Evolutionary conservation across 176 grass and related monocot species (phyloP).

Genomic region (Ampelocalamus luodianensis): DNA sequence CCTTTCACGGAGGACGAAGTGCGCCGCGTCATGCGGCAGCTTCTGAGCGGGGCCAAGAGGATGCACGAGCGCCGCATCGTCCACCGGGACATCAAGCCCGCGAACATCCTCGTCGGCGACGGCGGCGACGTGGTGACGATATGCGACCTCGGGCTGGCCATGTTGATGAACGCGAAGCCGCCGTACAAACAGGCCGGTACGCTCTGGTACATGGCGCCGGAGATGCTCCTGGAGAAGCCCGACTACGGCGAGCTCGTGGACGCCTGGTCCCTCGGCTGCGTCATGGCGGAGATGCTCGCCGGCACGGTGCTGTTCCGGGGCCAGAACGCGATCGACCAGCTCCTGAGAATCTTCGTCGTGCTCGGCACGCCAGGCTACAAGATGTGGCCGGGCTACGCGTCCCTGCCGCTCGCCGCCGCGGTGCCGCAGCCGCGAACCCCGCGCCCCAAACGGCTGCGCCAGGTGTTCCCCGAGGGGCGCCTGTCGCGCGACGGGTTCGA

Average conservation of each 20-base stretch:
- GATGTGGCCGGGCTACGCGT: constrained; percentile 4
- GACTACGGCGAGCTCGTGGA: no score
- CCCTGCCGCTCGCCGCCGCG: background rate
- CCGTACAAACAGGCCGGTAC: no score
- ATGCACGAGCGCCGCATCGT: constrained; percentile 49
- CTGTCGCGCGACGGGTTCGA: background rate
- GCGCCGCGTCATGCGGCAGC: background rate
- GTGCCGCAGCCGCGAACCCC: background rate
- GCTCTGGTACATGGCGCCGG: no score
- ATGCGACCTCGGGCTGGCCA: no score
- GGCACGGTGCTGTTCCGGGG: background rate
- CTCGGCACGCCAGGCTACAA: background rate
- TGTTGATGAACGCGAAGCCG: no score
- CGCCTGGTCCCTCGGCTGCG: no score
- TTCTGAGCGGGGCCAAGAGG: constrained; percentile 36
- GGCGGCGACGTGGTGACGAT: background rate
- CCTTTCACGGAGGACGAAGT: no score
- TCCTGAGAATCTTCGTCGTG: background rate
- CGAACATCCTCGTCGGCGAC: constrained; percentile 44
- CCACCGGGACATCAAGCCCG: constrained; percentile 59
- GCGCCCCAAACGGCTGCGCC: background rate
- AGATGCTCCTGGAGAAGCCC: no score
- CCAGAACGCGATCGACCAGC: background rate
- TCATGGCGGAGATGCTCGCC: background rate
- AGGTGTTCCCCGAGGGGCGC: background rate